Base-by-base conservation (phyloP, 495 filamentous ascomycete species). In the Stereocaulon alpinum region DNA sequence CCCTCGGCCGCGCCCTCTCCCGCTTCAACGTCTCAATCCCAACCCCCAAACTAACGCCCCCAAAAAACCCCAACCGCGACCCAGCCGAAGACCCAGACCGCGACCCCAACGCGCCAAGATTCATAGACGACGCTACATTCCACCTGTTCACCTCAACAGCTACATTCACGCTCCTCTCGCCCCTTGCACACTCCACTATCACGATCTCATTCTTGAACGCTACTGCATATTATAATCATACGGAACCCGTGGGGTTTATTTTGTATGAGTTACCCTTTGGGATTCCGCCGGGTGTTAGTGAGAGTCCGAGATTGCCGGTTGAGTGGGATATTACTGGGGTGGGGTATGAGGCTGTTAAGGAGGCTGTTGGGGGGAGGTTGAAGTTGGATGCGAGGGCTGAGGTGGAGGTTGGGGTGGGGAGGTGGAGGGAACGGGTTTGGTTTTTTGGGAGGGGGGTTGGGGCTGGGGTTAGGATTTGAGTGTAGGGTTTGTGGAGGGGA, bases 71-170 rank as follows among this genome's bases (percentile, higher is more conserved):
- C 9, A 68, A 64, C 40, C 71, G 70, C 44, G 69, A 63, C 32
- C 69, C 75, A 40, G 70, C 73, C 12, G 70, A 76, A 51, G 76
- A 77, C 29, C 73, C 78, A 17, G 62, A 65, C 47, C 67, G 70
- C 17, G 69, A 74, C 55, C 66, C 76, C n/a, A 42, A 65, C 32
- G 67, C 60, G 3, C 69, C 71, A 0, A 81, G 80, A 60, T 95
- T 96, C 67, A 91, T 96, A 54, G 79, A 86, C 70, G 87, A 87
- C 63, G 87, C 91, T 37, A 92, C 85, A 61, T 78, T 89, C 67
- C 89, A 96, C 72, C 65, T 98, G 62, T 79, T 89, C 63, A 88
- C 88, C 30, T 93, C 88, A 12, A 92, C 88, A 0, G 92, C 90
- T 29, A 81, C 86, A 4, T 96, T 98, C 74, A 85, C 82, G 0